Base-by-base conservation (phyloP, 345 rosid species). In the Corchorus olitorius region DNA sequence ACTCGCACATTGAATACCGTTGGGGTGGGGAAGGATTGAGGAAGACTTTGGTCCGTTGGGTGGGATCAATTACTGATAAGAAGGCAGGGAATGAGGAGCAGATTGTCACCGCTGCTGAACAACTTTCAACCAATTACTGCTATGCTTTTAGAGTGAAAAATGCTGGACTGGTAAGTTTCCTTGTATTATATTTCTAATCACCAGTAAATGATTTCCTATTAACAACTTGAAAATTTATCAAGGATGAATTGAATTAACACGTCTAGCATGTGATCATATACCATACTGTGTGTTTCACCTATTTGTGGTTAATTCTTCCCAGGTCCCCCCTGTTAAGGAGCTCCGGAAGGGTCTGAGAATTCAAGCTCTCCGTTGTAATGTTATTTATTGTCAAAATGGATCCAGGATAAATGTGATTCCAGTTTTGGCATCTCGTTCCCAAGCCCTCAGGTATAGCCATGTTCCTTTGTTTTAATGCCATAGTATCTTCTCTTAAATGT, bases 1-100 rank as follows among this genome's bases (percentile, higher is more conserved):
- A 97, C 67, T 97, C 99, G 1, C 99, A 97, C 78, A 84, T 91
- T 33, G 98, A 97, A 70, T 92, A 97, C 70, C 92, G 97, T n/a
- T 97, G 99, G 99, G 99, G 99, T 76, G 99, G 97, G 78, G 99
- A 95, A 87, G 98, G 98, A 45, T 72, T 97, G 73, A 91, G 98
- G 84, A 97, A 92, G 84, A 91, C 98, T 80, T 75, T 97, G 83
- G 87, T 97, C 74, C 95, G 97, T 58, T 97, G 99, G 99, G 93
- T 89, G 37, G 61, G 90, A 81, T 84, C 90, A 2, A 67, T 91
- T 65, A 80, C 70, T 64, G 90, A 87, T 68, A 89, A 86, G 83
- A 89, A 83, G 80, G 81, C 78, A 35, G 90, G 81, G 55, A 83
- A 66, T 39, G 85, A 74, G 56, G 90, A 90, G 75, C 89, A 87